Evolutionary conservation across 2,329 filamentous ascomycete genomes (phyloP).

Genomic region (Phoma herbarum): DNA sequence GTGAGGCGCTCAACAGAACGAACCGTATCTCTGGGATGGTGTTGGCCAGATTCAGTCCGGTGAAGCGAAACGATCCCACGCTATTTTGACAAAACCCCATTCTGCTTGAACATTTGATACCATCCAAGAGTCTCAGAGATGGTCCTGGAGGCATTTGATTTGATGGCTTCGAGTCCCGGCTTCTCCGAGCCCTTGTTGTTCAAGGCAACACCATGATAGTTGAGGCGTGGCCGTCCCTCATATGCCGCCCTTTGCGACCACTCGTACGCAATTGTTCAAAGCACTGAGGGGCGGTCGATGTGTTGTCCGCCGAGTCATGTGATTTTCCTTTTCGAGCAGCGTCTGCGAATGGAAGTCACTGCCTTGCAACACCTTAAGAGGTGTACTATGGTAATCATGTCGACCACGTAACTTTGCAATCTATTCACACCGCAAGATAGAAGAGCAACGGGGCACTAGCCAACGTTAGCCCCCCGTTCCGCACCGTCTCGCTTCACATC

Average conservation of each 20-base stretch:
- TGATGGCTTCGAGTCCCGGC: background rate
- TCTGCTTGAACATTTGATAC: background rate
- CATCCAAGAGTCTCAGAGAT: constrained; percentile 1
- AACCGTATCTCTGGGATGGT: constrained; percentile 5
- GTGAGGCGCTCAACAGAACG: constrained; percentile 8
- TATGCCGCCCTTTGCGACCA: constrained; percentile 4
- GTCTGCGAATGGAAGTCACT: constrained; percentile 14
- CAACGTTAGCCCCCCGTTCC: constrained; percentile 16
- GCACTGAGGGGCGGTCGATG: constrained; percentile 8
- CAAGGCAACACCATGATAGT: background rate
- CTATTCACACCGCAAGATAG: constrained; percentile 23
- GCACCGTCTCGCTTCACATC: constrained; percentile 23
- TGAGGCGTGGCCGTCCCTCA: background rate
- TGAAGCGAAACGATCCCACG: constrained; percentile 4
- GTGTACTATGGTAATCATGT: constrained; percentile 10
- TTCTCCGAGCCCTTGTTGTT: background rate
- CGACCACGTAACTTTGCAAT: constrained; percentile 19
- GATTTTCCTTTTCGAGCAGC: constrained; percentile 9
- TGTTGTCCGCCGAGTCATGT: constrained; percentile 16
- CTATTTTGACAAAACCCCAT: background rate
- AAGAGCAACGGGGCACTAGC: constrained; percentile 19
- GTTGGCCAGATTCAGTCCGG: constrained; percentile 12
- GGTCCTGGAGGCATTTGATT: background rate
- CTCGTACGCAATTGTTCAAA: constrained; percentile 1
- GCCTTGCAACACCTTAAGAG: constrained; percentile 13